Evolutionary conservation across 129 eudicot genomes (phyloP).

Genomic region (Chrysanthemum seticuspe): DNA sequence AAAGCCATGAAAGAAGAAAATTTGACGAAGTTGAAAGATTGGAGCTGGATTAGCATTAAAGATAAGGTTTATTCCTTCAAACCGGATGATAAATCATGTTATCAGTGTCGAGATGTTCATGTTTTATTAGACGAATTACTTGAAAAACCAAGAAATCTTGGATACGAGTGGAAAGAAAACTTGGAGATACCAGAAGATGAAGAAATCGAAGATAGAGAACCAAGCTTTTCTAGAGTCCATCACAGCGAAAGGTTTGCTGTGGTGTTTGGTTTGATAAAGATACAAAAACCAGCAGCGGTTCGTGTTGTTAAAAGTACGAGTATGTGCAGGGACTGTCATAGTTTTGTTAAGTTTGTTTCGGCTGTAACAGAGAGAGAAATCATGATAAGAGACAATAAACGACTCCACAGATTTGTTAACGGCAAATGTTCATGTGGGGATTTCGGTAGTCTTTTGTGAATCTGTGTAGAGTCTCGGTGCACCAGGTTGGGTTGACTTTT

Average conservation of each 20-base stretch:
- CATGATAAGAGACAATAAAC: slow-evolving; percentile 66
- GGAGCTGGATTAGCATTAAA: too few species aligned
- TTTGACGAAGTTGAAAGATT: too few species aligned
- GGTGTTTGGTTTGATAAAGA: slow-evolving; percentile 68
- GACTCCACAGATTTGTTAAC: slow-evolving; percentile 66
- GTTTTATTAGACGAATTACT: too few species aligned
- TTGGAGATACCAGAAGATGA: too few species aligned
- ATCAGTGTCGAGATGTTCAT: too few species aligned
- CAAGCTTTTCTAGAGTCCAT: too few species aligned
- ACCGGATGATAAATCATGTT: too few species aligned
- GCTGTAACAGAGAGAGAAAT: slow-evolving; percentile 52
- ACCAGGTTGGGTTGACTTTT: neutral
- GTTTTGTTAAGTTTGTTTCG: slow-evolving; percentile 60
- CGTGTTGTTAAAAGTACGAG: slow-evolving; percentile 65
- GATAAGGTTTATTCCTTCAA: too few species aligned
- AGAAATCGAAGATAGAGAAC: too few species aligned
- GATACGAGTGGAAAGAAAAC: too few species aligned
- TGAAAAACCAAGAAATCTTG: too few species aligned
- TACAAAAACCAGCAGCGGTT: slow-evolving; percentile 42
- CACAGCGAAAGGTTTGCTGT: slow-evolving; percentile 50
- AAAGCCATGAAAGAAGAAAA: too few species aligned
- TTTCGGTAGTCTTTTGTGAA: slow-evolving; percentile 61
- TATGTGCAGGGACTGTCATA: slow-evolving; percentile 85
- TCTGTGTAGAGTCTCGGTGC: neutral
- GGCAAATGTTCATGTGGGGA: slow-evolving; percentile 87